Base-by-base conservation (phyloP, 2,329 filamentous ascomycete genomes). In the Cladosporium velox region DNA sequence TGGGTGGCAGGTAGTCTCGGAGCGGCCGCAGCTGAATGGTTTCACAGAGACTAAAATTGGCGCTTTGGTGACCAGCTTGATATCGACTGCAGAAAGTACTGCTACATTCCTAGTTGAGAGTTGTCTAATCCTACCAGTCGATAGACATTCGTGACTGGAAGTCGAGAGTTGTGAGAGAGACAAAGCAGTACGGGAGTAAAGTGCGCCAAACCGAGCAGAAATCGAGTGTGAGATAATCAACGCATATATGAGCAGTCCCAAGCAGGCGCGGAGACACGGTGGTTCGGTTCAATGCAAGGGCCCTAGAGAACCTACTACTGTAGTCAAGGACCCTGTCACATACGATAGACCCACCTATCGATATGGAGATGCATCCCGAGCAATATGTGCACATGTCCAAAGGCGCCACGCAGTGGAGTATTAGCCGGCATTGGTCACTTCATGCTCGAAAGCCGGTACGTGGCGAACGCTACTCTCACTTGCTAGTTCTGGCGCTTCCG, bases 281-380 rank as follows among this genome's bases (percentile, higher is more conserved):
- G 7, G 60, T 32, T 65, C 35, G 63, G 63, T 41, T 60, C 44
- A 44, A 59, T 65, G 64, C 64, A 65, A 65, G 64, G 64, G 57
- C 63, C 55, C 63, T 49, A 59, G 30, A 30, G 63, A 55, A 59
- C 44, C 54, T 58, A 44, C 41, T 44, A 44, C 41, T 44, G 41
- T 44, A 59, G 55, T 35, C 54, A 15, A 51, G 21, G 63, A 65
- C 64, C 64, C 64, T 65, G 26, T 65, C 64, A 65, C 64, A 59
- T 59, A 60, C 44, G 32, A 32, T 18, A 32, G 61, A 64, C 51
- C 61, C 61, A 64, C 61, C 34, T 47, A 57, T 64, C 35, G 61
- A 44, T 52, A 64, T 57, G 61, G 51, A 64, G 61, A 64, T 55
- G 61, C 61, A 64, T 35, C 51, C 41, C 61, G 35, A 57, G 49